phyloP scores from a whole-genome alignment of 805 yeast species.

The Candida saitoana region DNA sequence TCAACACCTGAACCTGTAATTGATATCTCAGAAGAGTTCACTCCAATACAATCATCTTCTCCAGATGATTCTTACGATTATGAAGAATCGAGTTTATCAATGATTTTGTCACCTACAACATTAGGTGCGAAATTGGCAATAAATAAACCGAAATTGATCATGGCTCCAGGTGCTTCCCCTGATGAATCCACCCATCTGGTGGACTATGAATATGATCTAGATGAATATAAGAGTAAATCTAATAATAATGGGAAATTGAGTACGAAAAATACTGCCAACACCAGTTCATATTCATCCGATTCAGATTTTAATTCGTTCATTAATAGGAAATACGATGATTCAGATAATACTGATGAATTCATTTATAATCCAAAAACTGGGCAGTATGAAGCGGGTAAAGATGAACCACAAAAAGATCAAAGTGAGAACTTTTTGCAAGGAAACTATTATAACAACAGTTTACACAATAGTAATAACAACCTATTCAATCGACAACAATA shows the following conservation, averaged over 20 bases:
- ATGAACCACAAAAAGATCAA: too few species aligned
- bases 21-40: neutral
- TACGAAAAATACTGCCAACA: neutral
- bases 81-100: conserved; percentile 14
- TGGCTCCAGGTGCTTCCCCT: conserved; percentile 23
- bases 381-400: conserved; percentile 14
- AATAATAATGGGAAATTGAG: neutral
- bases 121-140: conserved; percentile 40
- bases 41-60: neutral
- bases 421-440: conserved; percentile 1
- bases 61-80: neutral
- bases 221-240: conserved; percentile 8
- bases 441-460: neutral
- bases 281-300: conserved; percentile 11
- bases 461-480: neutral
- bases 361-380: conserved; percentile 14
- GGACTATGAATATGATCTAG: conserved; percentile 27
- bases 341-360: conserved; percentile 10
- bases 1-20: conserved; percentile 5
- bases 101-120: conserved; percentile 33
- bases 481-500: neutral
- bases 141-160: conserved; percentile 24
- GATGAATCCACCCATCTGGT: neutral
- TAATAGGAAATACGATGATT: conserved; percentile 10
- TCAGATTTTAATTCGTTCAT: conserved; percentile 15